A percentile compares a stretch with the other conserved stretches of the same genome.
phyloP scores from a whole-genome alignment of 129 eudicot genomes.

The Flaveria ramosissima region DNA sequence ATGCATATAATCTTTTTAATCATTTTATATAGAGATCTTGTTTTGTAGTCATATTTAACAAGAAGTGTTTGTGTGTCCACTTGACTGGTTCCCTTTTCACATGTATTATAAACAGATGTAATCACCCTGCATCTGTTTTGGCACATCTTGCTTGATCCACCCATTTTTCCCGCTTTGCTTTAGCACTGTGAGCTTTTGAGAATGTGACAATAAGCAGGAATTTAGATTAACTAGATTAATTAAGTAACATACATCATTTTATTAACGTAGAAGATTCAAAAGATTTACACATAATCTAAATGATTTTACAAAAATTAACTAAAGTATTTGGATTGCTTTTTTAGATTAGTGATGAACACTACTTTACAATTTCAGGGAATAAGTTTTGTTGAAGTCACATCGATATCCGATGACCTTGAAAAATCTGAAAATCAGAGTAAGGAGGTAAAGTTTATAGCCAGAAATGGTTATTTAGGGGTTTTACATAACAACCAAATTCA shows the following conservation, averaged over 20 bases:
- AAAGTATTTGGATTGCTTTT: background rate
- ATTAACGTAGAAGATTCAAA: background rate
- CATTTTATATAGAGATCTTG: background rate
- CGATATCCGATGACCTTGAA: constrained; percentile 27
- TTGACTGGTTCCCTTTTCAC: background rate
- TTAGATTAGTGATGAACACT: background rate
- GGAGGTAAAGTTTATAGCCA: constrained; percentile 30
- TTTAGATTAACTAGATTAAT: background rate
- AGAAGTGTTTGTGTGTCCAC: background rate
- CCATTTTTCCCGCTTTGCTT: background rate
- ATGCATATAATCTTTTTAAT: background rate
- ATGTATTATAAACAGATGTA: background rate
- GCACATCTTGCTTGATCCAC: background rate
- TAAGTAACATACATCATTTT: background rate
- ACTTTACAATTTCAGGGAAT: constrained; percentile 20
- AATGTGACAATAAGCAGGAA: background rate
- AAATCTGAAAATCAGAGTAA: constrained; percentile 20
- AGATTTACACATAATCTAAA: constrained; percentile 1
- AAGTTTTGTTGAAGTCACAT: constrained; percentile 21
- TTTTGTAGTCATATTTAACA: background rate
- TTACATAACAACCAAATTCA: constrained; percentile 1
- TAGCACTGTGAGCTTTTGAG: background rate
- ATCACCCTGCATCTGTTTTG: background rate
- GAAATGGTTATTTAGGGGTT: background rate
- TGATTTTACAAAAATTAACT: background rate